Base-by-base conservation (phyloP, 2,329 filamentous ascomycete genomes). In the Sordariomycetes sp. region DNA sequence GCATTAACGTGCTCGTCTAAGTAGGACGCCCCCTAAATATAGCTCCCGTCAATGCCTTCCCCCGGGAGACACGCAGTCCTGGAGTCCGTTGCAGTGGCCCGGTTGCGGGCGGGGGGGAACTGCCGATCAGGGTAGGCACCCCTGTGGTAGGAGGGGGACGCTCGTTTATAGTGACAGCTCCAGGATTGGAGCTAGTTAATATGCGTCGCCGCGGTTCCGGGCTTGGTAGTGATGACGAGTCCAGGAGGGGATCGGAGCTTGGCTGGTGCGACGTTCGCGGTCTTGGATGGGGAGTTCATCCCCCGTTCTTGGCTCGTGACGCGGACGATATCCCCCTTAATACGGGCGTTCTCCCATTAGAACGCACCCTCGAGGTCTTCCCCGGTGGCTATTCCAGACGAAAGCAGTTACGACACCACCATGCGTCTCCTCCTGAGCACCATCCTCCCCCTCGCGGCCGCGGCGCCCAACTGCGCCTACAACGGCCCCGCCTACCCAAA, bases 401-500 rank as follows among this genome's bases (percentile, higher is more conserved):
- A 43, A 14, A 14, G 37, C 14, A 16, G 14, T 4, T 8, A 37
- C 37, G 18, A n/a, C 18, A 14, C 18, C 37, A 43, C 37, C 14
- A 43, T 43, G 40, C 43, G 20, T 12, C 40, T 32, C 24, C 40
- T 32, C 5, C 37, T 58, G 1, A 22, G 55, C n/a, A 28, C 43
- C 32, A 24, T 51, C 28, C 10, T 37, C 40, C 43, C 55, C 55
- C 16, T 51, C 50, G 14, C 12, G 20, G 32, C 53, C 58, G 20
- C 40, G 50, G 14, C 40, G 5, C 52, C 51, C 10, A 58, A 59
- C 22, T 63, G 62, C 54, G 56, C 60, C 5, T 59, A 60, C 10
- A 54, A 58, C 22, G 62, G 62, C 54, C 37, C 61, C 18, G 61
- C 57, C 46, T 57, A 61, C 2, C 61, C 61, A 18, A 34, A 34